These are phyloP conservation scores for Cytospora leucostoma DNA, from an alignment of 2,329 filamentous ascomycete species.

Conservation along the genomic window DNA sequence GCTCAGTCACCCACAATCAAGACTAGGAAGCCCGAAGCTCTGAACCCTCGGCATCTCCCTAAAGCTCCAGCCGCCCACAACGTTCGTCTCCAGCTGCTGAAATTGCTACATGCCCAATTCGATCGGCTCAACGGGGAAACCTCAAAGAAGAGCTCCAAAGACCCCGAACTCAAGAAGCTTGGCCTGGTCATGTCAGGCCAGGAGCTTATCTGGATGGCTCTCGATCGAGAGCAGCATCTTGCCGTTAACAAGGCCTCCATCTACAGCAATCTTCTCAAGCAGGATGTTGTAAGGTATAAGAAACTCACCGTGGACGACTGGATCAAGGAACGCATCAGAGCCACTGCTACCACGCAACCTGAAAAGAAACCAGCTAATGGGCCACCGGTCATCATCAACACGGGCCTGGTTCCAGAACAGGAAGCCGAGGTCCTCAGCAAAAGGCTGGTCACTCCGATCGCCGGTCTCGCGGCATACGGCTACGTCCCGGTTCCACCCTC, in stretches of 20 bases:
- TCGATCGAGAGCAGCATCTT: conserved; percentile 77
- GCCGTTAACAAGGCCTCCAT: conserved; percentile 68
- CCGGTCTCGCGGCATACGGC: conserved; percentile 65
- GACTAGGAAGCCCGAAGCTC: conserved; percentile 48
- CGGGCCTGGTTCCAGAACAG: conserved; percentile 66
- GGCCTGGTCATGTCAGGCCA: conserved; percentile 63
- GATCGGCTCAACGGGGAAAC: conserved; percentile 67
- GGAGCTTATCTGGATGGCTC: conserved; percentile 65
- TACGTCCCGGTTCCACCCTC: conserved; percentile 74
- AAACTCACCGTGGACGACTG: conserved; percentile 74
- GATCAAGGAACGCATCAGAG: conserved; percentile 60
- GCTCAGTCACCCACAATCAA: conserved; percentile 1
- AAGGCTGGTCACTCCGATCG: conserved; percentile 64
- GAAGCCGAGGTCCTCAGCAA: conserved; percentile 65
- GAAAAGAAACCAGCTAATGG: conserved; percentile 38
- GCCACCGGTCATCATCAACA: conserved; percentile 59
- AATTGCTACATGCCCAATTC: conserved; percentile 66
- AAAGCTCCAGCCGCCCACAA: conserved; percentile 58
- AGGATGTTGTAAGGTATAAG: conserved; percentile 73
- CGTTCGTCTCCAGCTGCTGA: conserved; percentile 58
- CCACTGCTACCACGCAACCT: conserved; percentile 35
- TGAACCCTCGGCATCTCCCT: conserved; percentile 69
- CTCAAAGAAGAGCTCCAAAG: conserved; percentile 50
- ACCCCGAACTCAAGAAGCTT: conserved; percentile 42
- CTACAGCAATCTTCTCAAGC: conserved; percentile 83